Conservation (phyloP, 768 basidiomycete species). For the Sarcomyxa edulis region DNA sequence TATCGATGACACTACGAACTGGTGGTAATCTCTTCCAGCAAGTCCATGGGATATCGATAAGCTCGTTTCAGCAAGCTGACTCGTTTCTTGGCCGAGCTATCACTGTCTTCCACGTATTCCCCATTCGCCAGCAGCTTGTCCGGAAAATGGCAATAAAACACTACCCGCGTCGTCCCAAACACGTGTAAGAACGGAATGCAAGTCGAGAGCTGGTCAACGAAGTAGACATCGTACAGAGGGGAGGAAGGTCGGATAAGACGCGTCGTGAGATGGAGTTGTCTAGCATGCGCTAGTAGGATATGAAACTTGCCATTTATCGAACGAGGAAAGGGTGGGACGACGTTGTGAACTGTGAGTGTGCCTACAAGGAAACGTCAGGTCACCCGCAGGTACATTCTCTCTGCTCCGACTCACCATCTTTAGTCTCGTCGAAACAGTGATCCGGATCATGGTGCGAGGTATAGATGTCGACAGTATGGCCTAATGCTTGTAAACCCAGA, state of each 20-base stretch:
- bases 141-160: conserved; percentile 98
- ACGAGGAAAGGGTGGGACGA: conserved; percentile 75
- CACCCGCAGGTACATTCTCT: neutral
- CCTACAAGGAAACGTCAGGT: conserved; percentile 39
- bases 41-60: conserved; percentile 89
- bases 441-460: conserved; percentile 87
- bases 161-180: conserved; percentile 68
- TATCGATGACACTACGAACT: conserved; percentile 39
- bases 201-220: conserved; percentile 94
- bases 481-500: conserved; percentile 76
- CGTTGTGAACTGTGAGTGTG: conserved; percentile 68
- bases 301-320: conserved; percentile 78
- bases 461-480: conserved; percentile 84
- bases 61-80: conserved; percentile 57
- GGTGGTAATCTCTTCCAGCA: conserved; percentile 85
- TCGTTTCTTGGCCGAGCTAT: conserved; percentile 27
- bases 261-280: conserved; percentile 77
- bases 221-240: conserved; percentile 73
- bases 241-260: conserved; percentile 50
- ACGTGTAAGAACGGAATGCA: conserved; percentile 78
- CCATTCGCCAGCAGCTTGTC: conserved; percentile 87
- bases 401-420: conserved; percentile 65
- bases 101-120: conserved; percentile 52
- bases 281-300: conserved; percentile 82
- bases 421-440: conserved; percentile 92